Conservation (phyloP, 345 rosid genomes). For the Gossypium longicalyx region DNA sequence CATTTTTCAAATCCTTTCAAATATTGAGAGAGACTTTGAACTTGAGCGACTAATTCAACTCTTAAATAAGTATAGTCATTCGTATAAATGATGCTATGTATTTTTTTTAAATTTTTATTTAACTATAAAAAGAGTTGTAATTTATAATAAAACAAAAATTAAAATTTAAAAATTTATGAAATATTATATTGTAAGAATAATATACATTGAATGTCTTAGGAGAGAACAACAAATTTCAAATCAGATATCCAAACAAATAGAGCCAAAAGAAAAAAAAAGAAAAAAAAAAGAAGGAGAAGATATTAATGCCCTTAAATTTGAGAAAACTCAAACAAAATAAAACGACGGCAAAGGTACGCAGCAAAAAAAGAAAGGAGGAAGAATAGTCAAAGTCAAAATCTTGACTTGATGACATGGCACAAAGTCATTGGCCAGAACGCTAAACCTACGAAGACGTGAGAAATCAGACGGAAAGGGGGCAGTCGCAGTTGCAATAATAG, state of each 20-base stretch:
- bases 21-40: too few relatives aligned
- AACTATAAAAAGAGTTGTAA: neutral
- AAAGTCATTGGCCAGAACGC: neutral
- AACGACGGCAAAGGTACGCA: neutral
- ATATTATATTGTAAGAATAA: too few relatives aligned
- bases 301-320: neutral
- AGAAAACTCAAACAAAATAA: neutral
- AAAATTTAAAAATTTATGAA: too few relatives aligned
- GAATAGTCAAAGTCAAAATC: constrained; percentile 7
- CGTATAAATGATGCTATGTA: neutral
- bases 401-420: neutral
- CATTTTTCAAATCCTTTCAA: too few relatives aligned
- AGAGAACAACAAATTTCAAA: too few relatives aligned
- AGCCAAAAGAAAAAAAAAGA: neutral
- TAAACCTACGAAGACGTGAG: neutral
- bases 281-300: neutral
- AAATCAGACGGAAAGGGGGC: neutral
- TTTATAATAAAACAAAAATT: neutral
- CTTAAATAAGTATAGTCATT: neutral
- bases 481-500: too few relatives aligned
- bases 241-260: neutral
- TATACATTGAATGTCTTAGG: too few relatives aligned
- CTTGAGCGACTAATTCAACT: too few relatives aligned
- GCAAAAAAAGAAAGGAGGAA: neutral
- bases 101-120: neutral